Percentiles rank a stretch among this genome's conserved stretches.
Conservation (phyloP, 345 rosid genomes). For the Lumnitzera littorea region DNA sequence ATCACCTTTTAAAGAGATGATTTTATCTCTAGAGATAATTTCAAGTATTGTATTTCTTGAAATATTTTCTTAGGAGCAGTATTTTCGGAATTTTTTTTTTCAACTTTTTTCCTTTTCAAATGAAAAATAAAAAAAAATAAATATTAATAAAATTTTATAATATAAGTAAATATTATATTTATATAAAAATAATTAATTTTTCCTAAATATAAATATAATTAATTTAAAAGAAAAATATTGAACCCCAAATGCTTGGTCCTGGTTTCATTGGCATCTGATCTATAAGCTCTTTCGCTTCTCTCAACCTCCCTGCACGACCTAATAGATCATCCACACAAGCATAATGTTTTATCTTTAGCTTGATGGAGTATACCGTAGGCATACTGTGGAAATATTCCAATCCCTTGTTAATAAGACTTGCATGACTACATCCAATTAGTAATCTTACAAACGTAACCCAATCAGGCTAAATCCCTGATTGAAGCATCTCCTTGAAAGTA, state of each 20-base stretch:
- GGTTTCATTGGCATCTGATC: conserved; percentile 48
- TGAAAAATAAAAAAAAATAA: too few relatives aligned
- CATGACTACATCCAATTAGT: conserved; percentile 54
- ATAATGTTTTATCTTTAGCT: conserved; percentile 42
- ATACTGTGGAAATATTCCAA: conserved; percentile 31
- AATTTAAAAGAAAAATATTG: conserved; percentile 18
- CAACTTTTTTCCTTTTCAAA: too few relatives aligned
- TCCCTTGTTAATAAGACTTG: conserved; percentile 38
- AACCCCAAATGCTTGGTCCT: conserved; percentile 50
- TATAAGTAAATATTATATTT: too few relatives aligned
- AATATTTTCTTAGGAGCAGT: too few relatives aligned
- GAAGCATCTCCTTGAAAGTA: conserved; percentile 34
- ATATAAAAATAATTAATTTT: too few relatives aligned
- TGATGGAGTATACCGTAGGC: conserved; percentile 25
- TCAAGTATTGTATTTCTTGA: too few relatives aligned
- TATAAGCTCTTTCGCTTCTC: conserved; percentile 34
- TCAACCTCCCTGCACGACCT: conserved; percentile 50
- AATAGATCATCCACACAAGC: conserved; percentile 52
- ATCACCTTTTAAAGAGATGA: too few relatives aligned
- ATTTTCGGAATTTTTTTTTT: too few relatives aligned
- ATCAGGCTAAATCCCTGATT: conserved; percentile 32
- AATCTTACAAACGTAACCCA: conserved; percentile 41
- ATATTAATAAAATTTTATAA: too few relatives aligned
- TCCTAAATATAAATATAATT: too few relatives aligned
- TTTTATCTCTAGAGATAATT: too few relatives aligned